Evolutionary conservation across 768 basidiomycete genomes (phyloP).

Genomic region (Phylloporus scabripes): DNA sequence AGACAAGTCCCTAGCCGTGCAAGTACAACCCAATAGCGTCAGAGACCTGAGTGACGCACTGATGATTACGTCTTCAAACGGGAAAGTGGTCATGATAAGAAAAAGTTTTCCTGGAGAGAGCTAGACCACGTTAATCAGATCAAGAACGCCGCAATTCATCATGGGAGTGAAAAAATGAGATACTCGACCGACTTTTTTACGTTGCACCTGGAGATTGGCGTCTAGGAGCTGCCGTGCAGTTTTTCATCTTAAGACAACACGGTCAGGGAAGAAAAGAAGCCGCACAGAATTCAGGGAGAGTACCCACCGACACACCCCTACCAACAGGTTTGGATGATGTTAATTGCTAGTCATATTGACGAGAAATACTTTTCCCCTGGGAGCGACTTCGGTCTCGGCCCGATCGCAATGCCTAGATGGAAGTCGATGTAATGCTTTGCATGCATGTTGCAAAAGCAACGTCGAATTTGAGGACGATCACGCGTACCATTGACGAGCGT

Average conservation of each 20-base stretch:
- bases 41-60: background rate
- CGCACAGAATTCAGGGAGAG: background rate
- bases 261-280: constrained; percentile 23
- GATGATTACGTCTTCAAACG: constrained; percentile 18
- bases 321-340: background rate
- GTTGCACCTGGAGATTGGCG: constrained; percentile 3
- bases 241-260: constrained; percentile 14
- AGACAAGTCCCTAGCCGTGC: constrained; percentile 1
- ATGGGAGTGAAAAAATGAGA: constrained; percentile 1
- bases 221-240: background rate
- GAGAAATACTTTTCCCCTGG: background rate
- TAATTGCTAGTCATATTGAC: background rate
- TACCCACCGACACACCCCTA: background rate
- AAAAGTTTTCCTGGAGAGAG: background rate
- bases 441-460: background rate
- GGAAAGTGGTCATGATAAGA: constrained; percentile 4
- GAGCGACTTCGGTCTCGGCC: background rate
- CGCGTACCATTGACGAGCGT: background rate
- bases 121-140: constrained; percentile 4
- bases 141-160: constrained; percentile 6
- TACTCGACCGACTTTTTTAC: constrained; percentile 18
- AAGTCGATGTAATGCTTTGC: background rate
- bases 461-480: background rate
- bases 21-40: constrained; percentile 5
- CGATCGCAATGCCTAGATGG: background rate